Conservation (phyloP, 108 stramenopile genomes). For the Asterionellopsis glacialis region DNA sequence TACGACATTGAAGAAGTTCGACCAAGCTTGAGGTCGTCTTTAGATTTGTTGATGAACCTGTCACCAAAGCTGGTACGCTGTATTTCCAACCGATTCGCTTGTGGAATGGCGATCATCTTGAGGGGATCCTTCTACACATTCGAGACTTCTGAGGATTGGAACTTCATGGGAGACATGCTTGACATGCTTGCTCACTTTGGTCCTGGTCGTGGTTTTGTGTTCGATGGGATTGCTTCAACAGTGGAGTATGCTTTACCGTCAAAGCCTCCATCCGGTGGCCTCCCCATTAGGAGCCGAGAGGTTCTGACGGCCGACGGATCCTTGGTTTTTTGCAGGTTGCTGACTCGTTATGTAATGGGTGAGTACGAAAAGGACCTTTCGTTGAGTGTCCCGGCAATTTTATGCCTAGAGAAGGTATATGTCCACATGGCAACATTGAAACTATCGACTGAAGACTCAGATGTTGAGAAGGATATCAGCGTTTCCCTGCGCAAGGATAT, state of each 20-base stretch:
- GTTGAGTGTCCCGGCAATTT: slow-evolving; percentile 56
- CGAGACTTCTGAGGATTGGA: slow-evolving; percentile 63
- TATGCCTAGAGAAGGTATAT: slow-evolving; percentile 70
- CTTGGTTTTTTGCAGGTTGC: slow-evolving; percentile 41
- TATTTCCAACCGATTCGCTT: slow-evolving; percentile 69
- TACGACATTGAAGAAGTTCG: slow-evolving; percentile 55
- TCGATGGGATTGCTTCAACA: slow-evolving; percentile 77
- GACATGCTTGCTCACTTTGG: slow-evolving; percentile 50
- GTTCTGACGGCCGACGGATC: slow-evolving; percentile 42
- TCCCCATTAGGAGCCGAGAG: slow-evolving; percentile 14
- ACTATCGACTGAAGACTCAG: slow-evolving; percentile 17
- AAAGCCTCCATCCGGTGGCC: slow-evolving; percentile 10
- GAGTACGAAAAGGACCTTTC: slow-evolving; percentile 56
- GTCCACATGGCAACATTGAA: slow-evolving; percentile 37
- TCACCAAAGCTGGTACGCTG: slow-evolving; percentile 41
- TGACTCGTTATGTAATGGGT: slow-evolving; percentile 59
- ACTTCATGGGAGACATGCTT: slow-evolving; percentile 54
- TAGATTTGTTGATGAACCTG: slow-evolving; percentile 43
- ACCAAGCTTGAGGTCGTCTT: slow-evolving; percentile 36
- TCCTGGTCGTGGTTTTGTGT: slow-evolving; percentile 61
- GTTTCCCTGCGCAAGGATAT: slow-evolving; percentile 54
- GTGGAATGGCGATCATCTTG: slow-evolving; percentile 76
- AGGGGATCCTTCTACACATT: slow-evolving; percentile 54
- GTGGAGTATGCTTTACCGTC: slow-evolving; percentile 60
- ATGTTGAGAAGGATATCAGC: slow-evolving; percentile 15